A percentile compares a stretch with the other conserved stretches of the same genome.
These are phyloP conservation scores for Rusavskia elegans DNA, from an alignment of 495 filamentous ascomycete genomes.

Conservation along the genomic window DNA sequence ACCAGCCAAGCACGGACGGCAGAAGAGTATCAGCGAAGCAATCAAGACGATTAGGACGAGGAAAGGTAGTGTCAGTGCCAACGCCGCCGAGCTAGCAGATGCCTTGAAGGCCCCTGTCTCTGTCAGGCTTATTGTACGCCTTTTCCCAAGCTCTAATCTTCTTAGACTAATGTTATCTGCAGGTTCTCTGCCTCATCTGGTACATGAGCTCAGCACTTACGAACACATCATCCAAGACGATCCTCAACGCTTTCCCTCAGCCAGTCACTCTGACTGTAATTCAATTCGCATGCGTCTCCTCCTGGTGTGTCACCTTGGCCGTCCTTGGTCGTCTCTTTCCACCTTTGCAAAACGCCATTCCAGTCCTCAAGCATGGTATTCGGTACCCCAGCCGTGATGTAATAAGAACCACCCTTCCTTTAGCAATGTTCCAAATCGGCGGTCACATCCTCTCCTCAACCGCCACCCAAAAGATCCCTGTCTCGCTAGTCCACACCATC, in stretches of 20 bases:
- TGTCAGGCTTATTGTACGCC: conserved; percentile 55
- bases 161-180: conserved; percentile 6
- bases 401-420: conserved; percentile 70
- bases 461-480: conserved; percentile 84
- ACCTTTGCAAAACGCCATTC: conserved; percentile 45
- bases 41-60: conserved; percentile 63
- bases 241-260: conserved; percentile 81
- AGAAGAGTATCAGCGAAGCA: conserved; percentile 76
- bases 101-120: conserved; percentile 83
- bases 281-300: conserved; percentile 87
- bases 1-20: conserved; percentile 41
- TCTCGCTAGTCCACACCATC: conserved; percentile 95
- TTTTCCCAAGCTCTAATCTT: conserved; percentile 3
- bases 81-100: conserved; percentile 84
- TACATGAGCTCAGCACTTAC: conserved; percentile 88
- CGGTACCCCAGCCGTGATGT: conserved; percentile 68
- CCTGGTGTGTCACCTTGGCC: conserved; percentile 69
- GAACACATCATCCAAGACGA: conserved; percentile 95
- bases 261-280: conserved; percentile 87
- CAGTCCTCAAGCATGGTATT: conserved; percentile 69
- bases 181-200: conserved; percentile 78
- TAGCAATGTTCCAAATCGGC: conserved; percentile 83
- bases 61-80: conserved; percentile 71
- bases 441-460: conserved; percentile 89
- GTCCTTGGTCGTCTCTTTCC: conserved; percentile 58